Conservation (phyloP, 306 rosid genomes). For the Casuarina equisetifolia region DNA sequence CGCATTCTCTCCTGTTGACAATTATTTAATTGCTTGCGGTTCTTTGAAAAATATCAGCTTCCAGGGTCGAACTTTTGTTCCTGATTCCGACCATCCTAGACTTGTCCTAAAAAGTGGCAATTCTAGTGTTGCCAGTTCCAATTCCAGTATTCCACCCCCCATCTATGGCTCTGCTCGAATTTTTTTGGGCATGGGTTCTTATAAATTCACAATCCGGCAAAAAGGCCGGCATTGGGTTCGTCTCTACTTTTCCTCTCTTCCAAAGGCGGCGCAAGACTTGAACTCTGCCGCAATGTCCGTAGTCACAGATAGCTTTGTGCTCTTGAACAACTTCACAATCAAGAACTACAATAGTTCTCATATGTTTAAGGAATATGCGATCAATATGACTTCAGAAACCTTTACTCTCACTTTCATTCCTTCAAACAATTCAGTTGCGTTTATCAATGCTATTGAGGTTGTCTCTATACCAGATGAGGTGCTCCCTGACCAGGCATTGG, state of each 20-base stretch:
- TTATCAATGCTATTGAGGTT: slow-evolving; percentile 93
- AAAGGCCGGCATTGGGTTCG: slow-evolving; percentile 86
- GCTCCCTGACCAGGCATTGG: slow-evolving; percentile 73
- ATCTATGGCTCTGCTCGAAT: slow-evolving; percentile 75
- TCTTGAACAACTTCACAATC: slow-evolving; percentile 72
- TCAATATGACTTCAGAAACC: slow-evolving; percentile 65
- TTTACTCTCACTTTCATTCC: slow-evolving; percentile 72
- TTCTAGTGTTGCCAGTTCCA: slow-evolving; percentile 56
- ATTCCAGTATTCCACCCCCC: slow-evolving; percentile 60
- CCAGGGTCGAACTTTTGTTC: slow-evolving; percentile 72
- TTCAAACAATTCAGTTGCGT: slow-evolving; percentile 64
- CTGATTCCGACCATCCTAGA: slow-evolving; percentile 65
- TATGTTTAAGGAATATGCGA: slow-evolving; percentile 78
- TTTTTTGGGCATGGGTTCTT: slow-evolving; percentile 58
- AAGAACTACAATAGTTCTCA: slow-evolving; percentile 60
- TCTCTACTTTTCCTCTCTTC: slow-evolving; percentile 67
- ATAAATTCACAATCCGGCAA: slow-evolving; percentile 53
- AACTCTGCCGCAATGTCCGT: slow-evolving; percentile 68
- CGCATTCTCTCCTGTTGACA: slow-evolving; percentile 59
- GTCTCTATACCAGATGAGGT: slow-evolving; percentile 76
- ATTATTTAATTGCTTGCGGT: slow-evolving; percentile 84
- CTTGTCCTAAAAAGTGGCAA: slow-evolving; percentile 49
- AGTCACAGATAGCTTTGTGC: slow-evolving; percentile 74
- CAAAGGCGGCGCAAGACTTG: slow-evolving; percentile 48
- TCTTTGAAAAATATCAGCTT: slow-evolving; percentile 58